A percentile compares a stretch with the other conserved stretches of the same genome.
Evolutionary conservation across 352 stramenopile species (phyloP).

Genomic region (Pythium plurisporium): DNA sequence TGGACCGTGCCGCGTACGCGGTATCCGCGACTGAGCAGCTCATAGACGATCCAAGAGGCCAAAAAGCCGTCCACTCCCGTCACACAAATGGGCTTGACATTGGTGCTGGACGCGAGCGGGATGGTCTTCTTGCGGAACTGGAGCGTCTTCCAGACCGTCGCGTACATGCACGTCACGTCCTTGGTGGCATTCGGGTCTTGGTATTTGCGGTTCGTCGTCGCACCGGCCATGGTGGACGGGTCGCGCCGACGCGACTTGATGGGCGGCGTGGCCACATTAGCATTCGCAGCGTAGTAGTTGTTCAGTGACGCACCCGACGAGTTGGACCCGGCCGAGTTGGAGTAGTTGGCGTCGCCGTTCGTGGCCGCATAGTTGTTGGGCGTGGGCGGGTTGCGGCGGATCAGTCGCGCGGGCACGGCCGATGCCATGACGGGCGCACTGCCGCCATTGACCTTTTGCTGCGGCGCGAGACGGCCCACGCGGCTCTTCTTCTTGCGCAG

Average conservation of each 20-base stretch:
- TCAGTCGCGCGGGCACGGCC: slow-evolving; percentile 19
- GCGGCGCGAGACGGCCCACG: slow-evolving; percentile 17
- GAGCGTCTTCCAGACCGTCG: slow-evolving; percentile 73
- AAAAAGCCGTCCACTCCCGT: slow-evolving; percentile 85
- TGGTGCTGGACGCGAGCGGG: slow-evolving; percentile 62
- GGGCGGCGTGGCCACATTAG: slow-evolving; percentile 12
- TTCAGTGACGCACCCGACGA: slow-evolving; percentile 20
- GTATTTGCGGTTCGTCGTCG: neutral
- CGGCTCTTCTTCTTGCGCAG: slow-evolving; percentile 25
- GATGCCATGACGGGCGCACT: slow-evolving; percentile 1
- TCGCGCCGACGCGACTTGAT: slow-evolving; percentile 24
- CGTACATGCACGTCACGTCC: slow-evolving; percentile 57
- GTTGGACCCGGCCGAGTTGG: slow-evolving; percentile 23
- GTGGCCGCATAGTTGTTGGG: too few relatives aligned
- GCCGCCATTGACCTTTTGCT: slow-evolving; percentile 11
- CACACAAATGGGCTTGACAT: slow-evolving; percentile 80
- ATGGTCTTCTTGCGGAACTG: slow-evolving; percentile 83
- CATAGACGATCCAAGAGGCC: slow-evolving; percentile 80
- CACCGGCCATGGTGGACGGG: neutral
- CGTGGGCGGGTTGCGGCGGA: slow-evolving; percentile 7
- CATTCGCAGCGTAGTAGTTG: slow-evolving; percentile 24
- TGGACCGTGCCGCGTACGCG: slow-evolving; percentile 82
- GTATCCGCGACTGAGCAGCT: slow-evolving; percentile 73
- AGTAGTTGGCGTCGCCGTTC: slow-evolving; percentile 22
- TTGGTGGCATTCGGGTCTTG: slow-evolving; percentile 4